Evolutionary conservation across 2,329 filamentous ascomycete species (phyloP), one percentile per base, ranked within the genome.

Genomic region (Ascochyta viciae-villosae): DNA sequence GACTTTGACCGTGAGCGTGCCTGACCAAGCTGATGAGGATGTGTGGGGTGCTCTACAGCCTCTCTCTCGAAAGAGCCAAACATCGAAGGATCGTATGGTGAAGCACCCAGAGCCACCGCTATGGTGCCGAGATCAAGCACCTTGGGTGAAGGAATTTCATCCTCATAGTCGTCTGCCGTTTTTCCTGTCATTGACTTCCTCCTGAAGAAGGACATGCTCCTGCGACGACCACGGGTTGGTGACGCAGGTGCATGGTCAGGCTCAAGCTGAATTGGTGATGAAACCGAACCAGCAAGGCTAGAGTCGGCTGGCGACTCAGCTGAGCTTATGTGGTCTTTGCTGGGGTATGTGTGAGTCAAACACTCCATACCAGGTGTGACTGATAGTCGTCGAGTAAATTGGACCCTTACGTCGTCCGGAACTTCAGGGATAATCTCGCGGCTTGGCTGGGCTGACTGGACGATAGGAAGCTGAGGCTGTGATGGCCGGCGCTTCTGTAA

Each of bases 61-160:
- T 65, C 60, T 26, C 43, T 63, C 22, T 50, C 57, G n/a, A 53
- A 61, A 10, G 59, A 50, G 6, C 48, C 40, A 33, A 63, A 49
- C 60, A 72, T 75, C 15, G 79, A 76, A 34, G 76, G 71, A 50
- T 81, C 79, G 56, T 80, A 81, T 5, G 79, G 77, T 10, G 76
- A 78, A 19, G 66, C 60, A 22, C 80, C 80, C 0, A 81, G 69
- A 4, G 77, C 70, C 10, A 72, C 64, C 4, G 76, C 75, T 6
- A 78, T 77, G 2, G 75, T 78, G 15, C 73, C 77, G 33, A 80
- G 72, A 57, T 80, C 72, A 26, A 74, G 70, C 13, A 75, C 65
- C 27, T 61, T 66, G n/a, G 65, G 50, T 33, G 65, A 53, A 24
- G 57, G 40, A 33, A 60, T 46, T n/a, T 62, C 55, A 13, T 68